Conservation (phyloP, 208 protist species). For the Acanthamoeba healyi region DNA sequence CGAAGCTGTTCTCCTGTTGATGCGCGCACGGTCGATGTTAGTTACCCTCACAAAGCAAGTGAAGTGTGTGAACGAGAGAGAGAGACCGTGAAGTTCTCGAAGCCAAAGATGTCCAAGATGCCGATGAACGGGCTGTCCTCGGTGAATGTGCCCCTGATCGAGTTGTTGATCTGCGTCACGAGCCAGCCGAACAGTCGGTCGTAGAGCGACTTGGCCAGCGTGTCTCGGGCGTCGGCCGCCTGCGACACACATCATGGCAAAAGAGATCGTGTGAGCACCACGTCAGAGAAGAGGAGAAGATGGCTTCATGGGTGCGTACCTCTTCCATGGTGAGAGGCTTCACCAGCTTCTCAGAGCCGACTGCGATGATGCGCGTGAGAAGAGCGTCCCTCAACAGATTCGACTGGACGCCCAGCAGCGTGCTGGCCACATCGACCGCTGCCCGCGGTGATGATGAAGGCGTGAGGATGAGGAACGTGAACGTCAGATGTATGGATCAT, state of each 20-base stretch:
- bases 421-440: neutral
- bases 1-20: conserved; percentile 90
- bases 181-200: conserved; percentile 85
- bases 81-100: conserved; percentile 87
- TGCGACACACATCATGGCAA: conserved; percentile 75
- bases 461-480: too few species aligned
- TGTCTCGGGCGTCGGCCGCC: conserved; percentile 87
- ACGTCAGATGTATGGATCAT: too few species aligned
- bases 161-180: conserved; percentile 9
- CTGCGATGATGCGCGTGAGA: neutral
- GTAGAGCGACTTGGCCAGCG: conserved; percentile 89
- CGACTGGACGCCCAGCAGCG: neutral
- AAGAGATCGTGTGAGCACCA: neutral
- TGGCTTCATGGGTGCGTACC: neutral
- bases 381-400: neutral
- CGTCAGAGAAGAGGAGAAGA: neutral
- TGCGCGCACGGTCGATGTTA: too few species aligned
- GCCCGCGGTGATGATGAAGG: too few species aligned
- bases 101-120: conserved; percentile 88
- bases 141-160: neutral
- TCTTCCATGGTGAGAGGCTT: neutral
- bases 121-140: conserved; percentile 81
- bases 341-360: neutral
- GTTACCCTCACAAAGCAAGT: too few species aligned
- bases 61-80: too few species aligned